These are phyloP conservation scores for Microbotryum saponariae DNA, from an alignment of 1,284 basidiomycete genomes.

Conservation along the genomic window DNA sequence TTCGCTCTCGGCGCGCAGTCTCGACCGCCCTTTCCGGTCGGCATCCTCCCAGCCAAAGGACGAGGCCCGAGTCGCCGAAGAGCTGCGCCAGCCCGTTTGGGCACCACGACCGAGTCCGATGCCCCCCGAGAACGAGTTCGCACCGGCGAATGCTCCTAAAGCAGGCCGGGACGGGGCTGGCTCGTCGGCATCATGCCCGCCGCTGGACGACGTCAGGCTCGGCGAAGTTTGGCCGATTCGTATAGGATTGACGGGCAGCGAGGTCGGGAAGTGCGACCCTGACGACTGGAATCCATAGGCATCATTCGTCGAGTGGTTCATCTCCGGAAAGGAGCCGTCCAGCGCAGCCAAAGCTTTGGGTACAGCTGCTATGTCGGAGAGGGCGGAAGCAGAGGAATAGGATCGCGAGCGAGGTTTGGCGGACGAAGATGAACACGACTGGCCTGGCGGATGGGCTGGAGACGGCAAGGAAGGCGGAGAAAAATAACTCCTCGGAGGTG, in stretches of 20 bases:
- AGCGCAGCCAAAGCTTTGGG: not conserved
- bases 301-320: conserved; percentile 5
- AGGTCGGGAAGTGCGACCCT: conserved; percentile 17
- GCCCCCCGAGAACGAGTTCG: not conserved
- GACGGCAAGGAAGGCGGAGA: no score
- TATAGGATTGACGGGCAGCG: conserved; percentile 17
- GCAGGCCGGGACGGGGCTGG: conserved; percentile 2
- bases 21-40: conserved; percentile 20
- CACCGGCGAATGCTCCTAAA: conserved; percentile 1
- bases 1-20: conserved; percentile 10
- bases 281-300: conserved; percentile 26
- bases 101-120: conserved; percentile 1
- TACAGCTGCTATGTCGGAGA: not conserved
- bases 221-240: conserved; percentile 8
- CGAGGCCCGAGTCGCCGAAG: conserved; percentile 8
- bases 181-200: conserved; percentile 4
- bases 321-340: not conserved
- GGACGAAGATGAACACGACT: no score
- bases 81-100: conserved; percentile 10
- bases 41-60: conserved; percentile 16
- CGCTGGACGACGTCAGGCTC: not conserved
- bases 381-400: not conserved
- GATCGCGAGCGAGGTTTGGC: conserved; percentile 2
- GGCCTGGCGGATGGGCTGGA: no score
- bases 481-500: no score